Evolutionary conservation across 202 grass and related monocot species (phyloP).

Genomic region (Panicum virgatum): DNA sequence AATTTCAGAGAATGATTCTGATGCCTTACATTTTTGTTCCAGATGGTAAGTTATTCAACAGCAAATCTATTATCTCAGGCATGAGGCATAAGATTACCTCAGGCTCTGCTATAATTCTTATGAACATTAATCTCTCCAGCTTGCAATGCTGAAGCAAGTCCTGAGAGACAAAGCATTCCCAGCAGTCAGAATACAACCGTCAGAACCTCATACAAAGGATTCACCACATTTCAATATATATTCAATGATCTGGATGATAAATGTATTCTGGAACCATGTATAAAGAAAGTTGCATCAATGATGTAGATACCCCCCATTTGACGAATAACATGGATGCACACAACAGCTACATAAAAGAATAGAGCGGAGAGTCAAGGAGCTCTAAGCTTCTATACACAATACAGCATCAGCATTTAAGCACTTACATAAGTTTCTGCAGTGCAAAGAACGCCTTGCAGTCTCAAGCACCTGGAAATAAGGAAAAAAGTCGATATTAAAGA

Average conservation of each 20-base stretch:
- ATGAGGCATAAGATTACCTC: constrained; percentile 61
- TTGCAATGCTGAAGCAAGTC: constrained; percentile 59
- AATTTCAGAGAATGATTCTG: constrained; percentile 5
- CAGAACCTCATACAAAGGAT: not conserved
- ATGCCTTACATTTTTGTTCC: not conserved
- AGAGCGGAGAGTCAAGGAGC: not conserved
- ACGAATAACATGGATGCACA: constrained; percentile 14
- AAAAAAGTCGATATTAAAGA: constrained; percentile 20
- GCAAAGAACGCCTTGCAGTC: constrained; percentile 89
- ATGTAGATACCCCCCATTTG: not conserved
- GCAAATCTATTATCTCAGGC: not conserved
- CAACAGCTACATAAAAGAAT: not conserved
- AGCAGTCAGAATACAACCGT: constrained; percentile 40
- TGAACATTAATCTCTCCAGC: constrained; percentile 75
- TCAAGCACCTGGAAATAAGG: constrained; percentile 69
- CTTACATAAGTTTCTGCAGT: constrained; percentile 79
- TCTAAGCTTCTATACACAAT: constrained; percentile 3
- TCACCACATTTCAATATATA: not conserved
- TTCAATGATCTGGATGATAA: constrained; percentile 8
- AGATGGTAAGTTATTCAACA: constrained; percentile 7
- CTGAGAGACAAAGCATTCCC: constrained; percentile 52
- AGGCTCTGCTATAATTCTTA: constrained; percentile 72
- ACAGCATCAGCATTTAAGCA: constrained; percentile 38
- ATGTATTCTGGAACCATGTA: constrained; percentile 19
- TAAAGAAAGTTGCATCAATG: not conserved